A percentile compares a stretch with the other conserved stretches of the same genome.
These are phyloP conservation scores for Saturnispora diversa DNA, from an alignment of 805 yeast genomes.

Conservation along the genomic window DNA sequence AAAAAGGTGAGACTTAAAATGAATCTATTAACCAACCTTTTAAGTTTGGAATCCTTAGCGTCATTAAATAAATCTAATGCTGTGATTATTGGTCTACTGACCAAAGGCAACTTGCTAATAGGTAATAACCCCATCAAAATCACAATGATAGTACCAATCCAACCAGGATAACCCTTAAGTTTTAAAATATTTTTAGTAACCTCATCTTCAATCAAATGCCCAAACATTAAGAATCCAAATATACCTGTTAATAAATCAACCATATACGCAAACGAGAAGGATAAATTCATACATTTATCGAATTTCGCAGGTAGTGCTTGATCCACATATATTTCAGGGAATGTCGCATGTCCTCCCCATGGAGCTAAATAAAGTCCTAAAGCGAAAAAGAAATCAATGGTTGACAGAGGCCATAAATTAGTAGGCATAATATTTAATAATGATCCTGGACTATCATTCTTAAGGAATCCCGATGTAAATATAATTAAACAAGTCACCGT, in stretches of 20 bases:
- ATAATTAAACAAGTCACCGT: constrained; percentile 54
- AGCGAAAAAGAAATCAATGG: constrained; percentile 45
- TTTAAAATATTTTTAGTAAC: constrained; percentile 41
- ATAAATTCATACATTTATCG: constrained; percentile 42
- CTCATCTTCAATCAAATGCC: constrained; percentile 41
- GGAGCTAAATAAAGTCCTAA: constrained; percentile 70
- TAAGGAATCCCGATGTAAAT: constrained; percentile 54
- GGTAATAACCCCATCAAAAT: constrained; percentile 74
- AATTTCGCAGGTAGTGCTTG: constrained; percentile 61
- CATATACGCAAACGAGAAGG: constrained; percentile 52
- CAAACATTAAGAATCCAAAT: constrained; percentile 58
- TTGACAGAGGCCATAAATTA: constrained; percentile 52
- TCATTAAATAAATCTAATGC: constrained; percentile 41
- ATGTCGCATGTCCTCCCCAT: constrained; percentile 80
- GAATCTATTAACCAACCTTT: constrained; percentile 27
- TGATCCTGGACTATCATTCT: constrained; percentile 65
- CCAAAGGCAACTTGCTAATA: constrained; percentile 74
- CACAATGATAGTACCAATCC: constrained; percentile 46
- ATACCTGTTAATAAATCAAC: constrained; percentile 60
- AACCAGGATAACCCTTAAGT: constrained; percentile 40
- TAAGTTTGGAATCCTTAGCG: constrained; percentile 2
- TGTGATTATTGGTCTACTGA: constrained; percentile 73
- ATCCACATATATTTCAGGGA: constrained; percentile 64
- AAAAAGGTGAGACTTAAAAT: constrained; percentile 52
- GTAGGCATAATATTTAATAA: constrained; percentile 56